Base-by-base conservation (phyloP, 768 basidiomycete species). In the Rhodotorula sphaerocarpa region DNA sequence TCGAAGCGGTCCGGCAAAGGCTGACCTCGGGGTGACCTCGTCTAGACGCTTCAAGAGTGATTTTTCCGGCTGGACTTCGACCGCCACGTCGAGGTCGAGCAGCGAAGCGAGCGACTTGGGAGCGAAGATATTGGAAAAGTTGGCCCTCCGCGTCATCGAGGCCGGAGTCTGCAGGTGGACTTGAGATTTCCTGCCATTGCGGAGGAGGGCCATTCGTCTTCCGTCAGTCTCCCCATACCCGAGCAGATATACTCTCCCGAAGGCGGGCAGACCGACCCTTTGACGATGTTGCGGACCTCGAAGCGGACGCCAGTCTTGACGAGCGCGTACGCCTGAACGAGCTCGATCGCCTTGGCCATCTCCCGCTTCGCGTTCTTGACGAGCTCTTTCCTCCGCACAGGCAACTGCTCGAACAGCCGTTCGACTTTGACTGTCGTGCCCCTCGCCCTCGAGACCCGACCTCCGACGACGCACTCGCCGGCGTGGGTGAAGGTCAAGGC, bases 351-450 rank as follows among this genome's bases (percentile, higher is more conserved):
- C 71, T 95, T 95, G 7, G 78, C 83, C 71, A 87, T 92, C 70
- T 97, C 93, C 45, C 90, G 83, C 73, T 93, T 96, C 1, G 80
- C 79, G 69, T 93, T 91, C 57, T 88, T 79, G 72, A 90, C 85
- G 36, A 96, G 81, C 70, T 97, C 95, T 74, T 92, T 92, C 10
- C 90, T 80, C 7, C 93, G 82, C 10, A 99, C 95, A 1, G 95
- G 90, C 0, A 96, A 79, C 1, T 87, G 82, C 10, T 79, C 77
- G 75, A 97, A 97, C 1, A 93, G 78, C 33, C 82, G 82, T 0
- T 82, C 78, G 4, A 95, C 75, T 0, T 78, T 77, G 25, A 91
- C 80, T 0, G 92, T 92, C 0, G 93, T 96, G 9, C 95, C 95
- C 62, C 85, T 80, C 28, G 52, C 25, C 15, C 70, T 44, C 31